Percentiles rank a stretch among this genome's conserved stretches.
These are phyloP conservation scores for Porodaedalea pini DNA, from an alignment of 1,284 basidiomycete genomes.

Conservation along the genomic window DNA sequence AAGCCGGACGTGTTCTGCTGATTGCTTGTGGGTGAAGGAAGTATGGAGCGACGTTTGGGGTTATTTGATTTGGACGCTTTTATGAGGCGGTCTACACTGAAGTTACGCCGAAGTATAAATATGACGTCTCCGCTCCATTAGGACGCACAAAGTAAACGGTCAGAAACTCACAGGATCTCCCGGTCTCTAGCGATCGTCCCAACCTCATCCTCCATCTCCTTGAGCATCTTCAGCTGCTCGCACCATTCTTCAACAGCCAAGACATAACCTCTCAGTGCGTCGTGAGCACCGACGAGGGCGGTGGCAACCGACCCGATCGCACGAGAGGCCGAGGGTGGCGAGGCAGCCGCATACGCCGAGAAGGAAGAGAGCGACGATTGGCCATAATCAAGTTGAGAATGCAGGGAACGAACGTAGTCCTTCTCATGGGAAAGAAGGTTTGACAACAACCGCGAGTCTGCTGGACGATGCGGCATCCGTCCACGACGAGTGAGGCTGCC, in stretches of 20 bases:
- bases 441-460: conserved; percentile 65
- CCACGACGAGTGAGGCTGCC: neutral
- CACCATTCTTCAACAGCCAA: conserved; percentile 62
- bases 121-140: neutral
- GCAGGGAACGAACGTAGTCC: conserved; percentile 61
- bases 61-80: conserved; percentile 65
- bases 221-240: conserved; percentile 52
- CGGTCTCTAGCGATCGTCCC: conserved; percentile 64
- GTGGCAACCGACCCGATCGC: conserved; percentile 58
- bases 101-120: conserved; percentile 2
- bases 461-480: conserved; percentile 64
- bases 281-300: conserved; percentile 58
- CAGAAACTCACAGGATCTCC: conserved; percentile 65
- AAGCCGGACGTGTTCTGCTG: conserved; percentile 35
- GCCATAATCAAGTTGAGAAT: conserved; percentile 52
- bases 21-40: conserved; percentile 26
- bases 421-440: conserved; percentile 68
- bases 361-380: conserved; percentile 62
- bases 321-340: conserved; percentile 51
- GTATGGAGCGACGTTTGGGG: conserved; percentile 42
- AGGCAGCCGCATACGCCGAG: conserved; percentile 68
- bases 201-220: conserved; percentile 61
- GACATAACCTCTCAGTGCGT: conserved; percentile 60
- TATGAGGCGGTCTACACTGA: conserved; percentile 70
- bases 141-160: neutral